A percentile compares a stretch with the other conserved stretches of the same genome.
Conservation (phyloP, 148 eudicot species). For the Heliosperma pusillum region DNA sequence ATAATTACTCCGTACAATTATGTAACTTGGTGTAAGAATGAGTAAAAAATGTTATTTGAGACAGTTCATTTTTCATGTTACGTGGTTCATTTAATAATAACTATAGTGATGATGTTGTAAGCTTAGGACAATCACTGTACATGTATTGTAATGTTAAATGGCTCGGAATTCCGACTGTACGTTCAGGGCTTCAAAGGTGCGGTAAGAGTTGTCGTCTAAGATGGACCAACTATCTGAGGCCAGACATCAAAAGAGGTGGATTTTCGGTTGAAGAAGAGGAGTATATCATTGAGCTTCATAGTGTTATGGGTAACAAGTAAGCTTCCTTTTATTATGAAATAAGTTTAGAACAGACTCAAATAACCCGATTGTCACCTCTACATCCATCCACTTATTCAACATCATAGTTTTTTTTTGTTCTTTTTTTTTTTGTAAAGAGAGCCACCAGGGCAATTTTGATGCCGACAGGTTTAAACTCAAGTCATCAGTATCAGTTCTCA, state of each 20-base stretch:
- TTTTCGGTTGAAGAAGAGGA: slow-evolving; percentile 91
- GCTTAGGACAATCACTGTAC: background rate
- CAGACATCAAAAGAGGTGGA: slow-evolving; percentile 86
- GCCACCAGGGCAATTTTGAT: too few relatives aligned
- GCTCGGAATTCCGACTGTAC: background rate
- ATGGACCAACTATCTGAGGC: slow-evolving; percentile 91
- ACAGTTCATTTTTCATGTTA: background rate
- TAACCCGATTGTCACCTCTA: too few relatives aligned
- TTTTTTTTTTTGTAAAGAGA: too few relatives aligned
- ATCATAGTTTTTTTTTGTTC: too few relatives aligned
- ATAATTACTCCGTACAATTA: too few relatives aligned
- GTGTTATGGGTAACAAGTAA: slow-evolving; percentile 90
- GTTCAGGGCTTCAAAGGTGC: slow-evolving; percentile 75
- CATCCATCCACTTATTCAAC: too few relatives aligned
- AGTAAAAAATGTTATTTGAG: too few relatives aligned
- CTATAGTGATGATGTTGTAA: background rate
- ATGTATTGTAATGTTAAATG: background rate
- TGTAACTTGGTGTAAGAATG: too few relatives aligned
- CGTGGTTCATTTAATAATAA: background rate
- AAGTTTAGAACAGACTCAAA: background rate
- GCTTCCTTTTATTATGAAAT: slow-evolving; percentile 12
- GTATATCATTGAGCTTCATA: slow-evolving; percentile 77
- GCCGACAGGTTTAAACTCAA: background rate
- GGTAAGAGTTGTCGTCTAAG: slow-evolving; percentile 93
- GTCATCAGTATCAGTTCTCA: background rate